Base-by-base conservation (phyloP, 1,284 basidiomycete genomes). In the Naganishia albida region DNA sequence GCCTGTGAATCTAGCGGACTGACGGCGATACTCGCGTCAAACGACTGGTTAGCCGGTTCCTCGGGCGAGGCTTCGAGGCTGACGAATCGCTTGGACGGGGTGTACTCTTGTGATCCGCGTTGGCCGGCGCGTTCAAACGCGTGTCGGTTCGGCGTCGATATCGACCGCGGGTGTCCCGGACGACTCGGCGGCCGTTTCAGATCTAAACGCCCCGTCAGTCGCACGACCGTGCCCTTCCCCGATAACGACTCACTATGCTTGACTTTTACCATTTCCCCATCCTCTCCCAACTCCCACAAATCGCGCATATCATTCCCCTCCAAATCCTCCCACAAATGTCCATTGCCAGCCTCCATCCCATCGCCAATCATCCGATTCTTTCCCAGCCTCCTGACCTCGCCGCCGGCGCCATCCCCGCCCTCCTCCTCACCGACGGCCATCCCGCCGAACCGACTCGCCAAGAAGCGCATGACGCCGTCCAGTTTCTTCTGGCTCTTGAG, bases 401-500 rank as follows among this genome's bases (percentile, higher is more conserved):
- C 64, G 6, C 63, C 64, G 15, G 52, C 34, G 52, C 20, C 77
- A 63, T 49, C 74, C 70, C 73, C 75, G 15, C 62, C 64, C 15
- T 62, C 65, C 15, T 64, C 67, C n/a, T 56, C 39, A 51, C 23
- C 77, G 64, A 78, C 74, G 51, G 77, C 77, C 57, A 79, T 77
- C 23, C 74, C 78, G 3, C 93, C 93, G 80, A 98, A 98, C 1
- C 97, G 88, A 30, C 92, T 88, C 20, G 93, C 93, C 56, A 99
- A 81, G 80, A 99, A 98, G 67, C 92, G 89, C 68, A 99, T 83
- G 69, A 99, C 97, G 65, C 91, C 84, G 75, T 96, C 93, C 74
- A 98, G 93, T n/a, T 93, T 97, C 77, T 98, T 94, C 73, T 96
- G 90, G 71, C 96, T 93, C 73, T 91, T 91, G 73, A 91, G 87